These are phyloP conservation scores for Actinomortierella wolfii DNA, from an alignment of 371 early-diverging fungal genomes.

Conservation along the genomic window DNA sequence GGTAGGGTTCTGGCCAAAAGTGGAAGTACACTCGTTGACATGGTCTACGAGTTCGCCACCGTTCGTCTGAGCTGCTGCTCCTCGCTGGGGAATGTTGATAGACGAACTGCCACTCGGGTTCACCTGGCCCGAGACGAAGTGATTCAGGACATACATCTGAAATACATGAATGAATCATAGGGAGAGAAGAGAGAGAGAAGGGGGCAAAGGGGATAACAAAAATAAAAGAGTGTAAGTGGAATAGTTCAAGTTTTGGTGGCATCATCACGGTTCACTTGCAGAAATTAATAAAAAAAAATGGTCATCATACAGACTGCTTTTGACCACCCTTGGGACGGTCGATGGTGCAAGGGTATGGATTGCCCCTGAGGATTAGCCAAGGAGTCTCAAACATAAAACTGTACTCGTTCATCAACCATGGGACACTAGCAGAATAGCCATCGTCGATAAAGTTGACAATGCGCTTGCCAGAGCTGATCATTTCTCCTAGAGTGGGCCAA, in stretches of 20 bases:
- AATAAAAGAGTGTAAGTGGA: too few species aligned
- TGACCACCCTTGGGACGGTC: constrained; percentile 53
- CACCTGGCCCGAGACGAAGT: constrained; percentile 56
- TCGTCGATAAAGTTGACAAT: constrained; percentile 69
- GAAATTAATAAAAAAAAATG: neutral
- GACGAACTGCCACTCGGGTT: constrained; percentile 21
- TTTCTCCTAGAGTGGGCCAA: constrained; percentile 73
- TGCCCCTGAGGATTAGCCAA: constrained; percentile 45
- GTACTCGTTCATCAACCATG: constrained; percentile 67
- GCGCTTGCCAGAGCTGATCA: constrained; percentile 69
- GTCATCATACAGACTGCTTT: constrained; percentile 13
- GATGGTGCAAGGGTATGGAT: constrained; percentile 52
- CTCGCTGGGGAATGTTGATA: constrained; percentile 58
- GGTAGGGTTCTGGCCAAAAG: constrained; percentile 64
- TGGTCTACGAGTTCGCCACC: constrained; percentile 46
- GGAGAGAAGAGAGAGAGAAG: too few species aligned
- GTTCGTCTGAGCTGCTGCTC: constrained; percentile 56
- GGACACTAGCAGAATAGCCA: constrained; percentile 56
- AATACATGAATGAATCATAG: neutral
- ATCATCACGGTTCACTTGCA: too few species aligned
- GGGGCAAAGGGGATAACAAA: too few species aligned
- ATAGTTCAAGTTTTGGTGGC: too few species aligned
- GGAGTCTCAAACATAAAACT: constrained; percentile 66
- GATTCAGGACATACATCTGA: constrained; percentile 65
- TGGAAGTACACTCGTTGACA: constrained; percentile 49